Base-by-base conservation (phyloP, 202 grass and related monocot species). In the Hordeum pubiflorum region DNA sequence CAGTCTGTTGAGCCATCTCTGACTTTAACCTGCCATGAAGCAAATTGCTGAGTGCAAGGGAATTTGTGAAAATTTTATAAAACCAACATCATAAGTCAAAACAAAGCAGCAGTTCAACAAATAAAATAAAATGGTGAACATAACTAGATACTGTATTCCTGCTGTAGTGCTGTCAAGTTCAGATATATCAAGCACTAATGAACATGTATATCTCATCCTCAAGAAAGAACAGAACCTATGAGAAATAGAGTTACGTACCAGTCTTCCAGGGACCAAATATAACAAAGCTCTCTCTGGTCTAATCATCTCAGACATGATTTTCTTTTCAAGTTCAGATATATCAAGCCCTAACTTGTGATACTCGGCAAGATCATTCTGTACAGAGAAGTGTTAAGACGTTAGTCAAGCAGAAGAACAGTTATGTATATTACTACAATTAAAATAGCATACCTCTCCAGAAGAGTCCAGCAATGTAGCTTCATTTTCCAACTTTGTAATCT, bases 261-360 rank as follows among this genome's bases (percentile, higher is more conserved):
- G 85, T 59, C 96, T 91, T 85, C 96, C 96, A 81, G 96, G 96
- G 77, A 99, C 90, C 85, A 99, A 89, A 81, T 91, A 99, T 80
- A 93, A 76, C 83, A 99, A 90, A 73, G 88, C 85, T 72, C 90
- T 91, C 85, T 99, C 96, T 69, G 92, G 92, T 79, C 96, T 92
- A 78, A 94, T 90, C 40, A 95, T 99, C 82, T 99, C 92, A 80
- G 90, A 90, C 86, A 99, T 93, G 61, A 95, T 99, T 88, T 88
- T 95, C 86, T 91, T 99, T 86, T 99, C 96, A 83, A 99, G 84
- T 88, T 93, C 89, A 78, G 92, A 86, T 89, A 95, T 81, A 84
- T 95, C 96, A 76, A 99, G 85, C 66, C 61, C 88, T 85, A 99
- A 75, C 74, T 99, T 95, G 71, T 99, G 96, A 89, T 95, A 99